phyloP scores from a whole-genome alignment of 108 stramenopile genomes.

The Bacterosira constricta region DNA sequence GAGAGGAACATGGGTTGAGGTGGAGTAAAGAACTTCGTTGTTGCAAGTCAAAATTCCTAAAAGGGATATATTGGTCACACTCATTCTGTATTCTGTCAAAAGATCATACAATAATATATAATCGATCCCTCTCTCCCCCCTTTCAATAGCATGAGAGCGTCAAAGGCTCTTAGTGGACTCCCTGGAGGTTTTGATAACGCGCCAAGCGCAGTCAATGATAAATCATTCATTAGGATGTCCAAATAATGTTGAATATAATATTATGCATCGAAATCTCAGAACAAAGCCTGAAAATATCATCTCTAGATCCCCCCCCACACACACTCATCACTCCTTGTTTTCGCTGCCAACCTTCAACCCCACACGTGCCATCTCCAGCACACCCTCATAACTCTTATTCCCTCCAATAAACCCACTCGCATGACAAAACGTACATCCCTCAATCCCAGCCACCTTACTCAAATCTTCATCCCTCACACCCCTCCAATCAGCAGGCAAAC shows the following conservation, averaged over 20 bases:
- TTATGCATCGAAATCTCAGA: not conserved
- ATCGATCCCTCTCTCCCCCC: no score
- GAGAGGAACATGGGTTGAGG: no score
- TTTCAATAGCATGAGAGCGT: no score
- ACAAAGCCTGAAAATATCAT: not conserved
- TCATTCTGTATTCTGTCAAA: no score
- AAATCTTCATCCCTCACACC: constrained; percentile 94
- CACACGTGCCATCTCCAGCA: constrained; percentile 87
- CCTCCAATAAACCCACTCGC: constrained; percentile 99
- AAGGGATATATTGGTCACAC: no score
- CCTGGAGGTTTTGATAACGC: no score
- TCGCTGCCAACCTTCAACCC: constrained; percentile 46
- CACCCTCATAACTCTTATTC: constrained; percentile 92
- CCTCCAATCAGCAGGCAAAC: constrained; percentile 92
- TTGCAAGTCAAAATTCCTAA: no score
- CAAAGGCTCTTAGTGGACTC: no score
- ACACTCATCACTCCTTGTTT: no score
- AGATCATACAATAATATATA: no score
- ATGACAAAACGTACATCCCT: constrained; percentile 93
- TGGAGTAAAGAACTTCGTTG: no score
- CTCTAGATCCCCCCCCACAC: not conserved
- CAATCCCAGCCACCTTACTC: constrained; percentile 71
- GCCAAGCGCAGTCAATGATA: no score
- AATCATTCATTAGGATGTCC: not conserved
- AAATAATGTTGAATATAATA: not conserved